Evolutionary conservation across 1,284 basidiomycete species (phyloP).

Genomic region (Ceratobasidium sp.): DNA sequence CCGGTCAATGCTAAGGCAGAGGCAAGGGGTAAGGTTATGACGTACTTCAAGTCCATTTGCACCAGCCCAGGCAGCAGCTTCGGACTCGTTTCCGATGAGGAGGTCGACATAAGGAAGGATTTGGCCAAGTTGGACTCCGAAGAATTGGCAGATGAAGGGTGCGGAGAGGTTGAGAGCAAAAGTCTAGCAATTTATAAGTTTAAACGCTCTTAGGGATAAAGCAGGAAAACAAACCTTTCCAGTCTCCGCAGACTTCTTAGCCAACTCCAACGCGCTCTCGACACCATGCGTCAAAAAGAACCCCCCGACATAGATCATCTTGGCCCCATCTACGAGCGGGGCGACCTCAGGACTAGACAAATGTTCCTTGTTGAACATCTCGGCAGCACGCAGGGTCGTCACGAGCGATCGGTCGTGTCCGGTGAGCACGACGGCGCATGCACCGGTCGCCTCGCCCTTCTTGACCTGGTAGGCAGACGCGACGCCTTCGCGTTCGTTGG

Average conservation of each 20-base stretch:
- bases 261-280: constrained; percentile 80
- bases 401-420: constrained; percentile 94
- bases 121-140: constrained; percentile 83
- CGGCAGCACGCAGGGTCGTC: constrained; percentile 91
- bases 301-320: constrained; percentile 95
- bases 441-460: constrained; percentile 91
- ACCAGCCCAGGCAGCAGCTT: constrained; percentile 89
- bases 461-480: constrained; percentile 91
- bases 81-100: constrained; percentile 94
- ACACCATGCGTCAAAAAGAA: constrained; percentile 97
- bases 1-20: constrained; percentile 47
- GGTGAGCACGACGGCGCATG: constrained; percentile 96
- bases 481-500: constrained; percentile 95
- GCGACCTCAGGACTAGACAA: constrained; percentile 84
- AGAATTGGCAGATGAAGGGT: constrained; percentile 98
- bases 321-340: constrained; percentile 82
- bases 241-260: constrained; percentile 82
- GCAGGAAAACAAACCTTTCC: constrained; percentile 73
- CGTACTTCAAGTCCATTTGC: constrained; percentile 68
- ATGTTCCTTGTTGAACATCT: constrained; percentile 88
- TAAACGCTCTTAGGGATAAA: background rate
- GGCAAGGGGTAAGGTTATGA: constrained; percentile 37
- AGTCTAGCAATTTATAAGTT: constrained; percentile 64
- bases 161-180: constrained; percentile 96
- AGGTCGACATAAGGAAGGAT: constrained; percentile 88